Evolutionary conservation across 805 yeast species (phyloP), one percentile per base, ranked within the genome.

Genomic region (Millerozyma acaciae): DNA sequence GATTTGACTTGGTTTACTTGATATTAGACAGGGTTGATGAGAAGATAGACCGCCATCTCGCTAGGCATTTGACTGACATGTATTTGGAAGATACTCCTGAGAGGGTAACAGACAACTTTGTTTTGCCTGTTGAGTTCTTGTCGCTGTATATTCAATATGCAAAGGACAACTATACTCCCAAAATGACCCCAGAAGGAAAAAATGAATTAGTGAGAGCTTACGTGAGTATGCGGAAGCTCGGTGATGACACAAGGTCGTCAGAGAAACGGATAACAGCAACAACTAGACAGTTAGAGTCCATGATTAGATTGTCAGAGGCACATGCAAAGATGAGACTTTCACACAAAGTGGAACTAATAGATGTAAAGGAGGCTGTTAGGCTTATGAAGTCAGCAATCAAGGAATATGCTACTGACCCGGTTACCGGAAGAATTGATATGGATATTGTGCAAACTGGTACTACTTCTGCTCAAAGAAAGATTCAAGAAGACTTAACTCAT

Each of bases 341-440:
- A 1, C 62, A 69, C 1, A 54, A 48, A 1, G 99, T 93, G 4
- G 82, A 80, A 34, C 67, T 84, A 16, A 70, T 69, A 18, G 99
- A 93, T 57, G 98, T 93, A 5, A 70, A 73, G 39, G 99, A 93
- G 56, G 95, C 97, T 0, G 97, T 89, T 3, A 75, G 99, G 45
- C 69, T 93, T 45, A 93, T 90, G 54, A 80, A 84, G 48, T 76
- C 95, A 3, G 99, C 99, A 9, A 85, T 93, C 44, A 93, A 93
- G 57, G 97, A 93, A 44, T 93, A 93, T 56, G 99, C 99, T 10
- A 93, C 96, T 3, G 99, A 93, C 63, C 98, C 98, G 16, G 68
- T 81, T 21, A 90, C 98, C 0, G 99, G 99, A 19, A 76, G 93
- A 50, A 93, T 93, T 45, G 98, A 93, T 55, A 88, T 93, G 96